A percentile compares a stretch with the other conserved stretches of the same genome.
phyloP scores from a whole-genome alignment of 805 yeast genomes.

The Lipomyces chichibuensis region DNA sequence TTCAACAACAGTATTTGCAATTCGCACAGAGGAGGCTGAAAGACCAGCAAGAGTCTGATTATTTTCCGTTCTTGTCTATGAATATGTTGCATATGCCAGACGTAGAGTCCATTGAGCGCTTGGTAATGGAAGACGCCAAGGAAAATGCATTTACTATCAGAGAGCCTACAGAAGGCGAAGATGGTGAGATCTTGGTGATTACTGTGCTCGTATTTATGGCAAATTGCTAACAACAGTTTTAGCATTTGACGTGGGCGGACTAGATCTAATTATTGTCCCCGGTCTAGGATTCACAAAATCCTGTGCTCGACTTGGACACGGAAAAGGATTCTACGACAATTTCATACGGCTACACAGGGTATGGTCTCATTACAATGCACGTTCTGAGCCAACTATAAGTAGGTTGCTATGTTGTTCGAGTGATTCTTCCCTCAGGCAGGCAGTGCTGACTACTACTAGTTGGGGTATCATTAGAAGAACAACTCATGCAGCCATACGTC shows the following conservation, averaged over 20 bases:
- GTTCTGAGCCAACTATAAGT: background rate
- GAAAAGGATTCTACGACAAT: conserved; percentile 91
- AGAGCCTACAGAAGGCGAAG: conserved; percentile 13
- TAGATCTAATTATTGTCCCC: conserved; percentile 80
- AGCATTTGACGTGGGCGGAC: conserved; percentile 44
- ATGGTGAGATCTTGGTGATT: background rate
- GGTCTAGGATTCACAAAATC: conserved; percentile 74
- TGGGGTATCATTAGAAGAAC: conserved; percentile 70
- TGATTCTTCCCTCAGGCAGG: background rate
- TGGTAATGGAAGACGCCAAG: background rate
- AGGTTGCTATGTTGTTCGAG: background rate
- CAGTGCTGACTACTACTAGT: conserved; percentile 39
- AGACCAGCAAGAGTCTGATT: background rate
- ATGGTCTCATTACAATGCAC: conserved; percentile 36
- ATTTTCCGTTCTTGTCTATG: conserved; percentile 12
- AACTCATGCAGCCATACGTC: conserved; percentile 49
- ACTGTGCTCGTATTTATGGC: background rate
- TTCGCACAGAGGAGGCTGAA: background rate
- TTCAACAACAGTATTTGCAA: background rate
- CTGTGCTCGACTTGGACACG: conserved; percentile 77
- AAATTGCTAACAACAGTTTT: background rate
- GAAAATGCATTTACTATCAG: background rate
- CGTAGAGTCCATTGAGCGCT: conserved; percentile 1
- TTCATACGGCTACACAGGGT: conserved; percentile 57
- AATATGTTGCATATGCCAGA: conserved; percentile 11